Base-by-base conservation (phyloP, 257 asterid genomes). In the Solanum chaucha region DNA sequence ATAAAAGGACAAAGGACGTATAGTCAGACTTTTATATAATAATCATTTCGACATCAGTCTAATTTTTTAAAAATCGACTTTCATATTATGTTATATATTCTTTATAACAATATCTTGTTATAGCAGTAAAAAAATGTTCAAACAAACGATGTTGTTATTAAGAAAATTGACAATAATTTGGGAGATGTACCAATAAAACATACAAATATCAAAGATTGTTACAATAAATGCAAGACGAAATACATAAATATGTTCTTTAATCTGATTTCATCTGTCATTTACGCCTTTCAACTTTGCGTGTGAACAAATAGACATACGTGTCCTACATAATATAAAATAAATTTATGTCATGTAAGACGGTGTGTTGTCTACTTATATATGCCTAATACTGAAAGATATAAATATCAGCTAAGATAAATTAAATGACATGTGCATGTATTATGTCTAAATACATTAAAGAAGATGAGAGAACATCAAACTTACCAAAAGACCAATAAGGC, bases 401-500 rank as follows among this genome's bases (percentile, higher is more conserved):
- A 17, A 51, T 5, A 51, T 2, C 10, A 51, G 1, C n/a, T 51
- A 0, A 17, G 20, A 48, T 48, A 48, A 48, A 48, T 48, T 48
- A 48, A 48, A 48, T 1, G 4, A 17, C 4, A 17, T 17, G n/a
- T 51, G 5, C 0, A 58, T 3, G 5, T 32, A 32, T 32, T 32
- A 32, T 32, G 34, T 32, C 34, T 32, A 32, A 32, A 32, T 32
- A n/a, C 84, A 46, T 19, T 46, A 26, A 80, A 15, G 40, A 48
- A 10, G 30, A 80, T 14, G 61, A 78, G 67, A 80, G 40, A 46
- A 46, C 32, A 46, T 44, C 13, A 28, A 46, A 85, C 89, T 87
- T 48, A 89, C 91, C 91, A n/a, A 89, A 87, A 35, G 91, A 83
- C 91, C 91, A 89, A 36, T 85, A 89, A 8, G 91, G 91, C 91